Conservation (phyloP, 164 flowering plant genomes). For the Dillenia turbinata region DNA sequence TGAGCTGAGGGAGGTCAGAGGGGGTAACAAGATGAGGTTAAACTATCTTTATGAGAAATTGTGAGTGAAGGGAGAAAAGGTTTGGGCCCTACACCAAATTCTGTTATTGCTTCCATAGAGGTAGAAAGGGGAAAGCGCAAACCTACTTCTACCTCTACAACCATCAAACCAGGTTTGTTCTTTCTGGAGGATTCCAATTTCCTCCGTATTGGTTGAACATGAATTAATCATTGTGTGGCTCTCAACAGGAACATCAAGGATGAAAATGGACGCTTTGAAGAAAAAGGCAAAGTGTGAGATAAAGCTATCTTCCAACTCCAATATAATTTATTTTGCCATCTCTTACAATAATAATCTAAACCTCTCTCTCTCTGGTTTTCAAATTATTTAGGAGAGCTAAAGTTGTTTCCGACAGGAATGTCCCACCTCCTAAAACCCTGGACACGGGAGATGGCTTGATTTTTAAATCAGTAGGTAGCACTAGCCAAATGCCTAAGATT, state of each 20-base stretch:
- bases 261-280: conserved; percentile 32
- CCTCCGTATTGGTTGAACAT: not conserved
- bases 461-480: not conserved
- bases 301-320: not conserved
- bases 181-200: not conserved
- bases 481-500: too few species aligned
- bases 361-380: not conserved
- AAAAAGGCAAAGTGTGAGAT: conserved; percentile 45
- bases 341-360: not conserved
- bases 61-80: conserved; percentile 96
- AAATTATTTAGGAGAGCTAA: conserved; percentile 51
- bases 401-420: conserved; percentile 27
- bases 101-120: conserved; percentile 81
- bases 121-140: conserved; percentile 76
- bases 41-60: conserved; percentile 72
- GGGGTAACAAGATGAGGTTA: conserved; percentile 93
- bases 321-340: not conserved
- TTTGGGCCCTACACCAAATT: conserved; percentile 79
- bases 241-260: conserved; percentile 39
- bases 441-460: conserved; percentile 7
- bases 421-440: conserved; percentile 3
- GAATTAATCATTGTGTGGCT: conserved; percentile 8
- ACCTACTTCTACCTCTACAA: conserved; percentile 39
- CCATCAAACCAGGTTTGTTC: conserved; percentile 51
- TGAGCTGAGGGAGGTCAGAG: conserved; percentile 90